phyloP scores from a whole-genome alignment of 2,329 filamentous ascomycete species.

The Davidsoniella virescens region DNA sequence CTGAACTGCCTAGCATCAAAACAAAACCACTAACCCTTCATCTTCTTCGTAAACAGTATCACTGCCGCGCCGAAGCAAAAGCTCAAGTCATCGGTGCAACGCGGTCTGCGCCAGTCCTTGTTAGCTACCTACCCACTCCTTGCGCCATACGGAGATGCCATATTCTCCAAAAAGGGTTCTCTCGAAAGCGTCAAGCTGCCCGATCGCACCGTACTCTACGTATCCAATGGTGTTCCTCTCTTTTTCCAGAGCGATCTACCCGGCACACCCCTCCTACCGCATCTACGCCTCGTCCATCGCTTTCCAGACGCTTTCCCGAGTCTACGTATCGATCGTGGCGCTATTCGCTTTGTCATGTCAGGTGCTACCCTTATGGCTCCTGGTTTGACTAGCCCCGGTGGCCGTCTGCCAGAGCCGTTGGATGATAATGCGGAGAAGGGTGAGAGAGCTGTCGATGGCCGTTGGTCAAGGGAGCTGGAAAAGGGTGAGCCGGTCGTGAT shows the following conservation, averaged over 20 bases:
- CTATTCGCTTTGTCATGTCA: slow-evolving; percentile 87
- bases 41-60: slow-evolving; percentile 35
- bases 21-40: not conserved
- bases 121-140: slow-evolving; percentile 75
- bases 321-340: slow-evolving; percentile 83
- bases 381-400: slow-evolving; percentile 71
- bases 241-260: slow-evolving; percentile 68
- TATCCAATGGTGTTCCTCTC: slow-evolving; percentile 58
- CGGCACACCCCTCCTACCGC: slow-evolving; percentile 61
- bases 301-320: slow-evolving; percentile 74
- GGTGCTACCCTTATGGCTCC: slow-evolving; percentile 95
- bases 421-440: slow-evolving; percentile 23
- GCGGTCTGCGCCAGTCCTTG: slow-evolving; percentile 66
- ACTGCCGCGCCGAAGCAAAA: slow-evolving; percentile 72
- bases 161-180: slow-evolving; percentile 87
- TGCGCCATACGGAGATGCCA: slow-evolving; percentile 75
- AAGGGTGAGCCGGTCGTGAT: slow-evolving; percentile 77
- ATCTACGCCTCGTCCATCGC: slow-evolving; percentile 75
- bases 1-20: too few species aligned
- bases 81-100: slow-evolving; percentile 92
- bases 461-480: slow-evolving; percentile 51
- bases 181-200: slow-evolving; percentile 84
- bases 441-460: slow-evolving; percentile 31
- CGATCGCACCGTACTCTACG: slow-evolving; percentile 78
- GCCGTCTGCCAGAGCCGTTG: slow-evolving; percentile 49